phyloP scores from a whole-genome alignment of 805 yeast genomes.

The Saccharomyces kudriavzevii region DNA sequence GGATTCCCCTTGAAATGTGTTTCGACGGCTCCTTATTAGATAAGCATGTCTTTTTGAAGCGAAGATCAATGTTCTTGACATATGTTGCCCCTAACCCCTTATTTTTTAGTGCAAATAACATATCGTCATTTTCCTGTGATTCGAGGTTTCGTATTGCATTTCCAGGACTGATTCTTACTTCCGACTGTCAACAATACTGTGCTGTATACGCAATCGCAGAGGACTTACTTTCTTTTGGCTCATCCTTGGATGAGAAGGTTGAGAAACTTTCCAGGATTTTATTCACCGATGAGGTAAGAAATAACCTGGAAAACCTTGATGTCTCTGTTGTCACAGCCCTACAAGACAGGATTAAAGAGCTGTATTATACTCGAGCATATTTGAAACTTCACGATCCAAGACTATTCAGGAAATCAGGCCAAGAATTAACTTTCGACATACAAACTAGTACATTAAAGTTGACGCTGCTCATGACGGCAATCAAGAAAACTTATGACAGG shows the following conservation, averaged over 20 bases:
- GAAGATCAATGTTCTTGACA: conserved; percentile 45
- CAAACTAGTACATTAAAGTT: conserved; percentile 33
- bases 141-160: conserved; percentile 30
- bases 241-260: conserved; percentile 34
- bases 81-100: conserved; percentile 46
- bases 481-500: conserved; percentile 30
- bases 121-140: conserved; percentile 19
- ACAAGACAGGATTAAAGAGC: conserved; percentile 39
- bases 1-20: conserved; percentile 56
- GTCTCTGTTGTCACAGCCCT: conserved; percentile 43
- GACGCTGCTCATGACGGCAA: conserved; percentile 37
- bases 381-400: conserved; percentile 32
- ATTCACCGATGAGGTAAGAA: conserved; percentile 45
- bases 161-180: conserved; percentile 44
- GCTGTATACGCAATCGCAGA: conserved; percentile 43
- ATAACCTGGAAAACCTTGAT: conserved; percentile 26
- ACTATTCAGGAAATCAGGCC: conserved; percentile 31
- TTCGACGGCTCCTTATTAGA: conserved; percentile 39
- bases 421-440: conserved; percentile 32
- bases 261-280: conserved; percentile 43
- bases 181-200: conserved; percentile 50
- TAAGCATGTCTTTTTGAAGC: conserved; percentile 41
- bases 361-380: conserved; percentile 34
- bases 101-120: conserved; percentile 32
- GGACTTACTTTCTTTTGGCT: conserved; percentile 34